Evolutionary conservation across 2,329 filamentous ascomycete species (phyloP).

Genomic region (Aspergillus terreus): DNA sequence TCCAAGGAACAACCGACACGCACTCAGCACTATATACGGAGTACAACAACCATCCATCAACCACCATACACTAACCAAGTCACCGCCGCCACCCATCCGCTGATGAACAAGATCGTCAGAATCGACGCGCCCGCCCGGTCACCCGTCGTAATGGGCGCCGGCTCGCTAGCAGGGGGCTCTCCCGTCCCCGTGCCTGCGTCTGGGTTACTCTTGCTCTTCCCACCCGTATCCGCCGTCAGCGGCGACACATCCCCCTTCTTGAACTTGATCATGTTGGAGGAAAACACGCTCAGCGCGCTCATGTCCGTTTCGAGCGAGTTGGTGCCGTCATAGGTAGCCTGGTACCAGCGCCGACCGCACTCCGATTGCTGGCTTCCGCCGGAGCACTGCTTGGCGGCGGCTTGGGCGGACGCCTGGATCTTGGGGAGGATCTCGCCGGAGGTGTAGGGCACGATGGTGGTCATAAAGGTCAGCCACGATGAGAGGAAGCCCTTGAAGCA

Average conservation of each 20-base stretch:
- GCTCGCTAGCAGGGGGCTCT: slow-evolving; percentile 3
- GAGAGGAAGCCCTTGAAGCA: slow-evolving; percentile 71
- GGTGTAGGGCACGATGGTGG: slow-evolving; percentile 60
- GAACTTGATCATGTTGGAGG: slow-evolving; percentile 27
- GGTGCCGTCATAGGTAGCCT: slow-evolving; percentile 33
- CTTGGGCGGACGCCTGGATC: slow-evolving; percentile 56
- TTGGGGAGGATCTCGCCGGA: slow-evolving; percentile 54
- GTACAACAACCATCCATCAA: neutral
- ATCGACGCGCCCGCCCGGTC: slow-evolving; percentile 37
- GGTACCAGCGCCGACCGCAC: slow-evolving; percentile 48
- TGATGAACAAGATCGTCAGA: slow-evolving; percentile 29
- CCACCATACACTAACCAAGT: slow-evolving; percentile 29
- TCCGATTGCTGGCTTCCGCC: slow-evolving; percentile 55
- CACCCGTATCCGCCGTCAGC: slow-evolving; percentile 51
- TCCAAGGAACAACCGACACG: too few species aligned
- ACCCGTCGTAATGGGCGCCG: slow-evolving; percentile 27
- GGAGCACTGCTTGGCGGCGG: slow-evolving; percentile 62
- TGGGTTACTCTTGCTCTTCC: slow-evolving; percentile 52
- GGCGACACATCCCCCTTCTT: slow-evolving; percentile 29
- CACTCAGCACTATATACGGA: too few species aligned
- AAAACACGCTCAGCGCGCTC: slow-evolving; percentile 37
- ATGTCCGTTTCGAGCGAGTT: slow-evolving; percentile 40
- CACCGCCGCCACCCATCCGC: slow-evolving; percentile 24
- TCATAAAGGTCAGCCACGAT: slow-evolving; percentile 62
- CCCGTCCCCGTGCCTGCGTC: slow-evolving; percentile 33